Evolutionary conservation across 148 eudicot genomes (phyloP).

Genomic region (Cornus kousa): DNA sequence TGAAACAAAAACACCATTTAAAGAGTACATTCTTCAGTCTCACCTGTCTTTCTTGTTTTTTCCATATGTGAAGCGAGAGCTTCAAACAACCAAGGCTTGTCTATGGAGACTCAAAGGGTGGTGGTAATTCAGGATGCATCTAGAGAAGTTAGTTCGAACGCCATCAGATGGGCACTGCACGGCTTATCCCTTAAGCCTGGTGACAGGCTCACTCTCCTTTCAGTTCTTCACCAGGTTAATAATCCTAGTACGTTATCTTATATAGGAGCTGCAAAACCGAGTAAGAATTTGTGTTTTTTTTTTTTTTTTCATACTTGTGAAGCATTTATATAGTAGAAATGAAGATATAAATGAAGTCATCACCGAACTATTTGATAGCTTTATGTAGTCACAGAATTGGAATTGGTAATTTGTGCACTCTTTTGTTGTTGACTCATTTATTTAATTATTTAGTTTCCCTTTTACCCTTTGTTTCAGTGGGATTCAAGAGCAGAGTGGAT

Average conservation of each 20-base stretch:
- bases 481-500: slow-evolving; percentile 10
- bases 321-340: too few species aligned
- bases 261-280: slow-evolving; percentile 3
- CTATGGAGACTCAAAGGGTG: slow-evolving; percentile 13
- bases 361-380: background rate
- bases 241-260: slow-evolving; percentile 15
- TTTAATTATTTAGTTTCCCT: background rate
- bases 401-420: background rate
- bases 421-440: background rate
- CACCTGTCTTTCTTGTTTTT: too few species aligned
- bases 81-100: background rate
- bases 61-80: background rate
- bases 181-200: slow-evolving; percentile 19
- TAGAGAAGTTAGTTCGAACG: slow-evolving; percentile 17
- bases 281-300: slow-evolving; percentile 7
- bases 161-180: slow-evolving; percentile 18
- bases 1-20: too few species aligned
- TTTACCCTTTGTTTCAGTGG: background rate
- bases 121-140: slow-evolving; percentile 28
- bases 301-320: background rate
- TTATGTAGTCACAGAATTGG: too few species aligned
- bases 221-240: slow-evolving; percentile 22
- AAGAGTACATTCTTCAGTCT: too few species aligned
- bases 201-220: slow-evolving; percentile 23
- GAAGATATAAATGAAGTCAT: background rate